Percentiles rank a stretch among this genome's conserved stretches.
Conservation (phyloP, 2,329 filamentous ascomycete species). For the Teratosphaeria epicoccoides region DNA sequence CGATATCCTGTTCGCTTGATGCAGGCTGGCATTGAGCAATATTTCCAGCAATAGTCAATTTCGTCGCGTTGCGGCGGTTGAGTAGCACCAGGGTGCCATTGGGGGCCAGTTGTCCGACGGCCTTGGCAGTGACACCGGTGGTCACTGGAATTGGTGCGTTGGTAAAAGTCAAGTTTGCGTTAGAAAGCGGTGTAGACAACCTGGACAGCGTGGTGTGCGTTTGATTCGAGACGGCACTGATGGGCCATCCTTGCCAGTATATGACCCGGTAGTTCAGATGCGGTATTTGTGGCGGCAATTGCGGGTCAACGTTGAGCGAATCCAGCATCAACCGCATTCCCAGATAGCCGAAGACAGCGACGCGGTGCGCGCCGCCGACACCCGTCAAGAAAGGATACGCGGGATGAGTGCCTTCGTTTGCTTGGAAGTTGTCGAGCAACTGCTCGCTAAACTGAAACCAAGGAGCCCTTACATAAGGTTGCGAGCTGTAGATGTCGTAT, state of each 20-base stretch:
- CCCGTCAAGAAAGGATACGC: constrained; percentile 63
- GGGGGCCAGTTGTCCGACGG: constrained; percentile 27
- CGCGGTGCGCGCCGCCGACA: constrained; percentile 57
- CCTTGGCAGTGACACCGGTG: constrained; percentile 27
- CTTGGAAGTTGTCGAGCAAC: constrained; percentile 47
- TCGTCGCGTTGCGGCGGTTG: constrained; percentile 48
- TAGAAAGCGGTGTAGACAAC: constrained; percentile 37
- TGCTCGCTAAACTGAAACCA: constrained; percentile 66
- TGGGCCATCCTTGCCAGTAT: constrained; percentile 56
- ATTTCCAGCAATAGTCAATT: constrained; percentile 47
- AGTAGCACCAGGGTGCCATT: constrained; percentile 45
- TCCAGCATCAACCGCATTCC: constrained; percentile 52
- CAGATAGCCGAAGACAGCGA: constrained; percentile 57
- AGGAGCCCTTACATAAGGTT: constrained; percentile 54
- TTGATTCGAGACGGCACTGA: constrained; percentile 50
- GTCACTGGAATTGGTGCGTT: constrained; percentile 48
- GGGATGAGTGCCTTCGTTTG: constrained; percentile 56
- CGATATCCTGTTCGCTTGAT: constrained; percentile 35
- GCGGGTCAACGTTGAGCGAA: constrained; percentile 52
- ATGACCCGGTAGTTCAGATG: constrained; percentile 51
- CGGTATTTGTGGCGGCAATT: constrained; percentile 54
- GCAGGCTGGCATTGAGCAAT: constrained; percentile 52
- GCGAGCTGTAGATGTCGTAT: constrained; percentile 52
- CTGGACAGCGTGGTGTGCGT: constrained; percentile 55
- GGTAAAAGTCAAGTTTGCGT: constrained; percentile 45